A percentile compares a stretch with the other conserved stretches of the same genome.
phyloP scores from a whole-genome alignment of 2,329 filamentous ascomycete species.

The Spiromastix sp. region DNA sequence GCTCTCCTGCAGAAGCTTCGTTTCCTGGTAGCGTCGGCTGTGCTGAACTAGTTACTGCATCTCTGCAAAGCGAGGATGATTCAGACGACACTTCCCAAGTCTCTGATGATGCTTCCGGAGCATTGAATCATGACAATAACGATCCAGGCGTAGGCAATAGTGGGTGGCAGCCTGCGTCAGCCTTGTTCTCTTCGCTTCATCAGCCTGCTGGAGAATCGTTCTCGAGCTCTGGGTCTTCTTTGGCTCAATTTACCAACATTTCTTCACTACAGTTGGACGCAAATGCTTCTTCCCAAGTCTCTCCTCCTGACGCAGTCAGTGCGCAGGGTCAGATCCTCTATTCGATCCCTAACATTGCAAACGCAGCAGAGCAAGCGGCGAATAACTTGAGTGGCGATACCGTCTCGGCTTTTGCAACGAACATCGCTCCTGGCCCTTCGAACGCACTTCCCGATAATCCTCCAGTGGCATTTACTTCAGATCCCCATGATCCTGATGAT shows the following conservation, averaged over 20 bases:
- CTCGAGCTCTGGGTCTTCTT: background rate
- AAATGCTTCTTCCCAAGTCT: background rate
- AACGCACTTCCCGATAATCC: background rate
- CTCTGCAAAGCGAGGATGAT: no score
- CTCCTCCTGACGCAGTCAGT: conserved; percentile 1
- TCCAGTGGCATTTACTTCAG: background rate
- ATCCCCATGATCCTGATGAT: background rate
- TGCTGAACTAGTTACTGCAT: no score
- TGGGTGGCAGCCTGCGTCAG: background rate
- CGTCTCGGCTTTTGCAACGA: background rate
- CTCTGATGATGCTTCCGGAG: background rate
- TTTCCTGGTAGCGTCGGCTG: background rate
- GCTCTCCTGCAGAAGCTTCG: background rate
- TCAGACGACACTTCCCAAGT: no score
- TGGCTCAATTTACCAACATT: background rate
- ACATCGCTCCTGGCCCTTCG: background rate
- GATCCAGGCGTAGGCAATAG: background rate
- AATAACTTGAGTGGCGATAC: background rate
- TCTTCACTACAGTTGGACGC: no score
- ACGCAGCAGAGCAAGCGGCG: background rate
- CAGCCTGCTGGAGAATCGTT: no score
- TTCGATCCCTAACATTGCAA: background rate
- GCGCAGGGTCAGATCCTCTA: background rate
- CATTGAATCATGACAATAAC: background rate
- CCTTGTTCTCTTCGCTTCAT: background rate